Evolutionary conservation across 2,329 filamentous ascomycete species (phyloP), one percentile per base, ranked within the genome.

Genomic region (Sclerotinia sclerotiorum): DNA sequence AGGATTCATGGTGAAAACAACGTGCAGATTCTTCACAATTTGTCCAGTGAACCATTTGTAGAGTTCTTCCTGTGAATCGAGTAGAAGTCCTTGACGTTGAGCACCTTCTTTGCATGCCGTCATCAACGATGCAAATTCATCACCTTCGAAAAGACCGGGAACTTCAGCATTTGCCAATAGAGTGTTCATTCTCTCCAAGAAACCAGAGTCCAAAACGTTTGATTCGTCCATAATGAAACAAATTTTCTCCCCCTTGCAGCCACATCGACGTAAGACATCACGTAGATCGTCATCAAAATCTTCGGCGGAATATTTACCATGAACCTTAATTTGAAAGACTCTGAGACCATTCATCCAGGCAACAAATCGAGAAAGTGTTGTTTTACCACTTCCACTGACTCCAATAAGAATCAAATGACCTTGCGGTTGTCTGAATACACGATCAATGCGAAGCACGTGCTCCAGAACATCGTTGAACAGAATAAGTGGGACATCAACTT

Each of bases 41-140:
- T 99, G 95, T 76, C 97, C 92, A 0, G 96, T 99, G 82, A 99
- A 99, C 95, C 95, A 99, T 82, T 98, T 98, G 85, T 99, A 99
- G n/a, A 99, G 84, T 80, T 99, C 95, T 81, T 99, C 96, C 74
- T 97, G 94, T 1, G 95, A 98, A 81, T 99, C 95, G 1, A 99
- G 87, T 69, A 98, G 88, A 69, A 98, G 85, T 60, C 95, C 95
- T 82, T 99, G 95, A 71, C 94, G 90, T 79, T 99, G 95, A 27
- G 95, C 94, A 69, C 95, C 96, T 82, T 99, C 95, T 79, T 97
- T 98, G 83, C 96, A 99, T 67, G 94, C 93, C 35, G 96, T 99
- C 95, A 99, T 98, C 72, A 99, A 83, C n/a, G 95, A 92, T 21
- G 95, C 93, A 75, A 97, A 94, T 74, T 99, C 95, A 75, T 99